These are phyloP conservation scores for Clitoria ternatea DNA, from an alignment of 306 rosid genomes.

Conservation along the genomic window DNA sequence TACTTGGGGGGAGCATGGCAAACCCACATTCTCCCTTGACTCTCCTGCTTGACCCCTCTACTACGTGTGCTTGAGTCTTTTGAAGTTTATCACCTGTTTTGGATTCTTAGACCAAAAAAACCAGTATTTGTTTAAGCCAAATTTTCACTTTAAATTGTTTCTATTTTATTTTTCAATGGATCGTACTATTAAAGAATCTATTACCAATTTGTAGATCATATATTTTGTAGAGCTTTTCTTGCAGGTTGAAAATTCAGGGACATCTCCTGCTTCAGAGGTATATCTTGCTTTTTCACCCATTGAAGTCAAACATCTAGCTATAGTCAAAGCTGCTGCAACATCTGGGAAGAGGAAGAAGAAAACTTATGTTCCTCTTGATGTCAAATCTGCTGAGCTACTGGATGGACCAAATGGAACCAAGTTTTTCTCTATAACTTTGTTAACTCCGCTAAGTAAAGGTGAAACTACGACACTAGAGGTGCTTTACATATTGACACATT, in stretches of 20 bases:
- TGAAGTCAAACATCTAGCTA: slow-evolving; percentile 65
- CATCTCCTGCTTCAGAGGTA: slow-evolving; percentile 67
- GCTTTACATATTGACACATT: slow-evolving; percentile 70
- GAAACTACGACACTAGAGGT: slow-evolving; percentile 76
- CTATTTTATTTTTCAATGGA: background rate
- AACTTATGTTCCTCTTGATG: slow-evolving; percentile 71
- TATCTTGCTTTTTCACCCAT: slow-evolving; percentile 80
- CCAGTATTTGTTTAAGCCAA: background rate
- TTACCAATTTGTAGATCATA: background rate
- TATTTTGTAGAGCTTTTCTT: slow-evolving; percentile 32
- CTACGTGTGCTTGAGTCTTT: background rate
- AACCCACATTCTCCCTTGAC: background rate
- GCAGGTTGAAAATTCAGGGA: slow-evolving; percentile 80
- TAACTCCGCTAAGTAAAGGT: slow-evolving; percentile 53
- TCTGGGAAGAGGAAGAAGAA: slow-evolving; percentile 77
- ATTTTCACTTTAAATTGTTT: background rate
- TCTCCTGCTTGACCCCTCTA: background rate
- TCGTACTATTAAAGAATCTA: background rate
- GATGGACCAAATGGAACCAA: slow-evolving; percentile 89
- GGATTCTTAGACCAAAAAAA: background rate
- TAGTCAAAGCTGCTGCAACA: slow-evolving; percentile 63
- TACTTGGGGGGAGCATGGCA: background rate
- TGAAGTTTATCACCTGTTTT: background rate
- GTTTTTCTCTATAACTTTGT: slow-evolving; percentile 55
- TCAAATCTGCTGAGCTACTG: slow-evolving; percentile 57